Base-by-base conservation (phyloP, 495 filamentous ascomycete genomes). In the Penicillium lagena region DNA sequence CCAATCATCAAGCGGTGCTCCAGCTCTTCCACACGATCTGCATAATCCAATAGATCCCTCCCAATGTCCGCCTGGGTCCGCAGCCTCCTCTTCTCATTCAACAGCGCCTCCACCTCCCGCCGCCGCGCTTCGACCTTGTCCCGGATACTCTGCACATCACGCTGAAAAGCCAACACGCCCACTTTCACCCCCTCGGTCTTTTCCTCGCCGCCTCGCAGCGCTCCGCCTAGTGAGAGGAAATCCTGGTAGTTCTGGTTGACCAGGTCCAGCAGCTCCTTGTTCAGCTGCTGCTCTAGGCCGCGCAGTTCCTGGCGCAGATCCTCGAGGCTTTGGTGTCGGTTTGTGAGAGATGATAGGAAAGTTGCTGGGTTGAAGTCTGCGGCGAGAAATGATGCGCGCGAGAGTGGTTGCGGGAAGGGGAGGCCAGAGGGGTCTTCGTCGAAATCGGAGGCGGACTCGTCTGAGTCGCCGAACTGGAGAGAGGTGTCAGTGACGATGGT, bases 211-310 rank as follows among this genome's bases (percentile, higher is more conserved):
- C 90, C 90, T 39, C 79, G 79, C 33, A 99, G 66, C 56, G 87
- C 85, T 28, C 75, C 80, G 0, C 94, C 93, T 0, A 99, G 66
- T 6, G 80, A 81, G 2, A 99, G 60, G 52, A 97, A 97, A 51
- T 91, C 87, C 34, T 85, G 80, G 60, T 96, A 96, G 62, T 97
- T 90, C 29, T 84, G 75, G 58, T 97, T 97, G 48, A 99, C 90
- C 1, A 97, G 78, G 60, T 96, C 90, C 5, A 97, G 73, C 8
- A 99, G 71, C 61, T 99, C 91, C 43, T 82, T 81, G 48, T 79
- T 82, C 39, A 97, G 78, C 12, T 81, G 71, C 49, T 85, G 78
- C 45, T 80, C 82, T 17, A 93, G 76, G 36, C 84, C 73, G 12
- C 89, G 81, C 4, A 99, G 73, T 52, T 99, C 94, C 27, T 81